Base-by-base conservation (phyloP, 1,284 basidiomycete genomes). In the Pholiota adiposa region DNA sequence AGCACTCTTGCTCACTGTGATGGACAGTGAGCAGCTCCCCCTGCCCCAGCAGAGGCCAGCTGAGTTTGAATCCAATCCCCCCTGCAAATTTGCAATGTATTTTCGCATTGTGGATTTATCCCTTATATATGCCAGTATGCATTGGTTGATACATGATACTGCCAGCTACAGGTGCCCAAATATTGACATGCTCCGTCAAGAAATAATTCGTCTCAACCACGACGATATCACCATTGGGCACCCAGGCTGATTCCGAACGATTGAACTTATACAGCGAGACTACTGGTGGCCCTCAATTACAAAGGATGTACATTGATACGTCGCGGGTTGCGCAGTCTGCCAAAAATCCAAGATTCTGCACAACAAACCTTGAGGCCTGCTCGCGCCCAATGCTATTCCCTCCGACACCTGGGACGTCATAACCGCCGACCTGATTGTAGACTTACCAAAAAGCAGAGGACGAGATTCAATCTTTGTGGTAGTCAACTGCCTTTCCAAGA, bases 241-340 rank as follows among this genome's bases (percentile, higher is more conserved):
- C 62, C 76, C 71, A 0, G 82, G 83, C 1, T 56, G 66, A 6
- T 67, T 58, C 6, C 77, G 76, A 57, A 84, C 77, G 0, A 41
- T 67, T 0, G 71, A 78, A 59, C 54, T 79, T 0, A 62, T 82
- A 0, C 52, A 60, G 1, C 19, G 69, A 1, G 67, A 75, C 50
- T 83, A 77, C 56, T 81, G 72, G 73, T 84, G 83, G 82, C 79
- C 76, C 1, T 8, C 62, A 1, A 70, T 84, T 21, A 51, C 51
- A 0, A 49, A 38, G 0, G 70, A 73, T 43, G 34, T 57, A 21
- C 38, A 62, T 78, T 1, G 52, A 51, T 84, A 83, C 56, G 66
- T 79, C 0, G 44, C 66, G 1, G 69, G 70, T 0, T 84, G 82
- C 58, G 65, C 71, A 2, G 62, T 57, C 0, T 84, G 82, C 58